Evolutionary conservation across 1,284 basidiomycete genomes (phyloP).

Genomic region (Fomitopsis schrenkii): DNA sequence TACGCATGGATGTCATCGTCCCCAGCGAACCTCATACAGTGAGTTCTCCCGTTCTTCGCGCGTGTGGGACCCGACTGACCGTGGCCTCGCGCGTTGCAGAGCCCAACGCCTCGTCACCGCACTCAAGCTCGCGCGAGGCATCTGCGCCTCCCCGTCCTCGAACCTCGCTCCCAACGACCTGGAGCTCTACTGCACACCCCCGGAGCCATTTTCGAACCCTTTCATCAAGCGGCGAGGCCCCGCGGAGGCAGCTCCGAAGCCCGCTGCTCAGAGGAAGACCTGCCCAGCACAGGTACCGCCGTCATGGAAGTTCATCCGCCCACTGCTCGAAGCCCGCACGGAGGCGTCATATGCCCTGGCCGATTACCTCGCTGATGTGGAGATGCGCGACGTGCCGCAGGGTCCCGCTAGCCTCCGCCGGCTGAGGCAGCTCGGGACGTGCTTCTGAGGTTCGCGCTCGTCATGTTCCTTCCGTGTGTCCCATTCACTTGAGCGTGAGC

Average conservation of each 20-base stretch:
- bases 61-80: background rate
- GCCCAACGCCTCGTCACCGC: conserved; percentile 34
- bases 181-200: conserved; percentile 16
- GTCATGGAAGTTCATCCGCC: conserved; percentile 16
- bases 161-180: conserved; percentile 12
- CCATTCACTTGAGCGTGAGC: background rate
- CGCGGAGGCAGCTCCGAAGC: background rate
- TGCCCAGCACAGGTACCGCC: conserved; percentile 3
- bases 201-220: conserved; percentile 19
- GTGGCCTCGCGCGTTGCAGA: conserved; percentile 10
- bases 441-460: background rate
- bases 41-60: conserved; percentile 1
- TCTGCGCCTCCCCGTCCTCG: conserved; percentile 19
- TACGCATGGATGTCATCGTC: background rate
- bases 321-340: conserved; percentile 18
- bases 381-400: background rate
- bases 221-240: conserved; percentile 21
- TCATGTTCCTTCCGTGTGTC: background rate
- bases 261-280: background rate
- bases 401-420: background rate
- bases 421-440: background rate
- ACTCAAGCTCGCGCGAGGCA: conserved; percentile 30
- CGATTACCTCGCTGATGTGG: conserved; percentile 1
- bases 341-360: conserved; percentile 13
- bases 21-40: conserved; percentile 35